Evolutionary conservation across 768 basidiomycete species (phyloP), one percentile per base, ranked within the genome.

Genomic region (Mycena latifolia): DNA sequence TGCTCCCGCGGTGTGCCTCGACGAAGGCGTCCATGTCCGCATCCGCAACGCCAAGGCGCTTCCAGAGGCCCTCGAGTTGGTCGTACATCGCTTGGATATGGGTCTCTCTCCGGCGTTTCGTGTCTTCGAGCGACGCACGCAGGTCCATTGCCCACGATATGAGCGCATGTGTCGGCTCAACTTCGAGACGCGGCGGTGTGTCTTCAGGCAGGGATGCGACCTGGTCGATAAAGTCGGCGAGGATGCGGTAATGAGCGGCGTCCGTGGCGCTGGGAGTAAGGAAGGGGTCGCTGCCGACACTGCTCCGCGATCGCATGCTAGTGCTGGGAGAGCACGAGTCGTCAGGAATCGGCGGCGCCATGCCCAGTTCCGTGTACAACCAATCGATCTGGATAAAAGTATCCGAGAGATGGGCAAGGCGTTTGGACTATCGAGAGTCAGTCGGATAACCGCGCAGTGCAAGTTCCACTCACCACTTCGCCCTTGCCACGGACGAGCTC

Each of bases 41-140:
- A 52, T 96, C 93, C 0, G 85, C 76, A 6, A 97, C 89, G 17
- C 94, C 96, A 63, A 99, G 84, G 61, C 96, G 81, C 63, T 85
- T 85, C 97, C 97, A 99, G 4, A 99, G 85, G 0, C 89, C 89
- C 75, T 97, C 96, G 1, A 99, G 85, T 68, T 95, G 89, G 76
- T 99, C 95, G 73, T 96, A 99, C 84, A 98, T 91, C 0, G 90
- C 86, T 76, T 99, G 97, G 31, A 99, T 98, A 69, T 91, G 89
- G 1, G 86, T 79, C 72, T 97, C 95, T 15, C 96, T 85, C 31
- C 85, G 80, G 39, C 85, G 84, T 77, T 95, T 95, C 55, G 89
- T 82, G 17, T 92, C 89, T 63, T 90, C 89, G 60, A 98, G 84
- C 55, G 88, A 84, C 6, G 79, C 63, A 55, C 83, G 85, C 61